Evolutionary conservation across 371 early-diverging fungal genomes (phyloP), one percentile per base, ranked within the genome.

Genomic region (Rhizopus sp.): DNA sequence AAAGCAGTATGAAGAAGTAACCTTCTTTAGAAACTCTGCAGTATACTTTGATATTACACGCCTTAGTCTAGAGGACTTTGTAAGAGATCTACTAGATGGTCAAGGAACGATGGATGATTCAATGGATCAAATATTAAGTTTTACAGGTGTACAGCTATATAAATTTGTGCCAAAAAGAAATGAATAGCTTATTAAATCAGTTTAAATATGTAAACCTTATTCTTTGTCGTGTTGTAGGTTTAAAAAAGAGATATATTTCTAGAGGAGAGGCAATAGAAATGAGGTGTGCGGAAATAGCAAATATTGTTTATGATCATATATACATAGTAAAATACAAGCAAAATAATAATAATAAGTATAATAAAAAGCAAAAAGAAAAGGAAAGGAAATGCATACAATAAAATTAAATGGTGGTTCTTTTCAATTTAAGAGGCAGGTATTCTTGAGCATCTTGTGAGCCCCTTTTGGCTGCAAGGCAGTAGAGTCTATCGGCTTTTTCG

Each of bases 1-100:
- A 6, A 40, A 48, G 7, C 30, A 15, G 6, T 53, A 53, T 7
- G 64, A 59, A 30, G 82, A 81, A 39, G 40, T 3, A 6, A 30
- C 15, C 10, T 81, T 81, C 34, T 79, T 81, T 55, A 49, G 64
- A 3, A 55, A 57, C 17, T 69, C 66, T 31, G 48, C 59, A 0
- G 13, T 59, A n/a, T 41, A 55, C 15, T 69, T 69, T 49, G 15
- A 55, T 5, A 59, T 69, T 17, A 44, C 17, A 46, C 46, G 29
- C 1, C 12, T 46, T 4, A 23, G 29, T 4, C 15, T 46, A 12
- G 29, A 46, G 7, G 30, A 29, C 9, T 46, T 46, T 29, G 46
- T 8, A 46, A 17, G 8, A 12, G 46, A 46, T 29, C 12, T 46
- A 9, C 12, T 46, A 29, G 46, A 29, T 5, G 12, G 29, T n/a